Conservation (phyloP, 805 yeast species). For the Ogataea methylovora region DNA sequence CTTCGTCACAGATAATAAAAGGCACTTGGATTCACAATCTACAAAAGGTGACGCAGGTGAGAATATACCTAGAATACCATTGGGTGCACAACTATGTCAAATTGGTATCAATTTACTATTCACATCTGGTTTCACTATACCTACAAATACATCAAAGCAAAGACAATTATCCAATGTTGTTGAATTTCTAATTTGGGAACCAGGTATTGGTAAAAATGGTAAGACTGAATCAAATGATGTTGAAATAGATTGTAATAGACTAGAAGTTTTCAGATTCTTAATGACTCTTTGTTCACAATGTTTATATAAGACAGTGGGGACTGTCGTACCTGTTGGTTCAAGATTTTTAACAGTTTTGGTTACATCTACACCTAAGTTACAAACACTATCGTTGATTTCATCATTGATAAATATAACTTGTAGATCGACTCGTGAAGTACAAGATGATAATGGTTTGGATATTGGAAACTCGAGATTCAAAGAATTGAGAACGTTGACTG, state of each 20-base stretch:
- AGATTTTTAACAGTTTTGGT: constrained; percentile 52
- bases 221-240: constrained; percentile 24
- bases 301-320: constrained; percentile 40
- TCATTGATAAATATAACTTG: constrained; percentile 63
- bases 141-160: constrained; percentile 7
- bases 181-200: constrained; percentile 61
- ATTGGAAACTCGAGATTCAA: constrained; percentile 21
- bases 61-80: constrained; percentile 13
- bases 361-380: constrained; percentile 39
- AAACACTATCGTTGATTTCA: constrained; percentile 46
- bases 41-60: constrained; percentile 8
- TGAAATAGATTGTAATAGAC: constrained; percentile 52
- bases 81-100: constrained; percentile 31
- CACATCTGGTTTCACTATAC: constrained; percentile 48
- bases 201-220: constrained; percentile 52
- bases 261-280: constrained; percentile 58
- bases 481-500: constrained; percentile 38
- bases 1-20: constrained; percentile 5
- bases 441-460: constrained; percentile 34
- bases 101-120: constrained; percentile 42
- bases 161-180: constrained; percentile 1
- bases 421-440: constrained; percentile 32
- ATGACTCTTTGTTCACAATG: constrained; percentile 54
- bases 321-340: constrained; percentile 45
- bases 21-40: constrained; percentile 9